Evolutionary conservation across 2,329 filamentous ascomycete genomes (phyloP), one percentile per base, ranked within the genome.

Genomic region (Alternaria triticimaculans): DNA sequence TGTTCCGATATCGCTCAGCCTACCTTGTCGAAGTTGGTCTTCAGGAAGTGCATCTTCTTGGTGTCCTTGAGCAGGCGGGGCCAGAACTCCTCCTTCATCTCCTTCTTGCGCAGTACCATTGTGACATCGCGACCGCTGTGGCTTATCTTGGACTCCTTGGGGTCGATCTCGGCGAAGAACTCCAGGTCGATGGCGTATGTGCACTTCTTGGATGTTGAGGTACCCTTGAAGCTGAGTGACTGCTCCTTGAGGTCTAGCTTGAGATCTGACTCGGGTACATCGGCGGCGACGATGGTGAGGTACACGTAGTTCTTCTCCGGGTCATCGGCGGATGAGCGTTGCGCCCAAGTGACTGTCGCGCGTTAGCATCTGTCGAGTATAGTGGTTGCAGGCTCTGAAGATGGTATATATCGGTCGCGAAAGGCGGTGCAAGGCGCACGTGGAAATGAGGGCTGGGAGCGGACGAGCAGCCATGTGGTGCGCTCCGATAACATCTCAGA

Each of bases 21-120:
- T 80, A 91, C 89, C 91, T 97, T 97, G 86, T 97, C 94, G 76
- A 99, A 99, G 85, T 99, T 92, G 70, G 96, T 98, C 90, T 97
- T 97, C 78, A 99, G 84, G 88, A 94, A 99, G 85, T 98, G 96
- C 59, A 92, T 84, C 86, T 93, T 97, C 87, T 93, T 91, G 72
- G 85, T 82, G 65, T 95, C 92, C 90, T 97, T 97, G 80, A 97
- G 87, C 77, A 99, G 87, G 69, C 96, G 90, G 68, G 94, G 94
- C 96, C 96, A 99, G 88, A 91, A 98, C 83, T 96, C 93, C 78
- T 93, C 89, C 83, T 94, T 92, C 70, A 96, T 87, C 79, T 97
- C 94, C 90, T 97, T 97, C 92, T 99, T 99, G 83, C 93, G 89
- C 81, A 99, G 87, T 80, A 97, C 92, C 75, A 98, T 83, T 86